Conservation (phyloP, 352 stramenopile genomes). For the Phytophthora podocarpi region DNA sequence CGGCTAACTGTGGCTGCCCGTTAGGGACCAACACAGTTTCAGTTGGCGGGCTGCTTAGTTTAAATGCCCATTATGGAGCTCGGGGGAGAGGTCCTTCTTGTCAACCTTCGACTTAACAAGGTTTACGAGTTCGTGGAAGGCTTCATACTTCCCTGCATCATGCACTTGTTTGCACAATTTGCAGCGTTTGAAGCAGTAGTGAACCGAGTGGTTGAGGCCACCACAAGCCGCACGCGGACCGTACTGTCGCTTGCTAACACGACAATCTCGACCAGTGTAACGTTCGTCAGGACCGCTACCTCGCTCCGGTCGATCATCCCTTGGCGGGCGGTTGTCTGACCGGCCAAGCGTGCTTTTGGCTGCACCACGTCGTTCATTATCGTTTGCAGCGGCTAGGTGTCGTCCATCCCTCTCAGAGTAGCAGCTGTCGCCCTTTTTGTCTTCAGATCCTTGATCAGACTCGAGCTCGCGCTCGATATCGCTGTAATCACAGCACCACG, state of each 20-base stretch:
- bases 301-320: background rate
- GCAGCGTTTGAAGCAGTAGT: no score
- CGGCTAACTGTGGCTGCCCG: background rate
- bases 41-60: no score
- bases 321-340: background rate
- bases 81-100: background rate
- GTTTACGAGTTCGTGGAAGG: background rate
- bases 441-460: background rate
- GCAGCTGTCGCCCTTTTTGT: background rate
- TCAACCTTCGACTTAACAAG: background rate
- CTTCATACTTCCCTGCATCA: background rate
- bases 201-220: no score
- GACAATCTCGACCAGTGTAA: background rate
- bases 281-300: background rate
- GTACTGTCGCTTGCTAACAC: background rate
- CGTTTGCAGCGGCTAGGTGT: background rate
- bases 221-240: conserved; percentile 1
- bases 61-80: no score
- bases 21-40: no score
- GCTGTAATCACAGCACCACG: no score
- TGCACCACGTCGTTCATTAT: background rate
- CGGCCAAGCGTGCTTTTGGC: background rate
- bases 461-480: no score
- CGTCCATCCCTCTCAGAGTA: background rate
- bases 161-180: background rate